Conservation (phyloP, 176 grass and related monocot species). For the Phragmites australis region DNA sequence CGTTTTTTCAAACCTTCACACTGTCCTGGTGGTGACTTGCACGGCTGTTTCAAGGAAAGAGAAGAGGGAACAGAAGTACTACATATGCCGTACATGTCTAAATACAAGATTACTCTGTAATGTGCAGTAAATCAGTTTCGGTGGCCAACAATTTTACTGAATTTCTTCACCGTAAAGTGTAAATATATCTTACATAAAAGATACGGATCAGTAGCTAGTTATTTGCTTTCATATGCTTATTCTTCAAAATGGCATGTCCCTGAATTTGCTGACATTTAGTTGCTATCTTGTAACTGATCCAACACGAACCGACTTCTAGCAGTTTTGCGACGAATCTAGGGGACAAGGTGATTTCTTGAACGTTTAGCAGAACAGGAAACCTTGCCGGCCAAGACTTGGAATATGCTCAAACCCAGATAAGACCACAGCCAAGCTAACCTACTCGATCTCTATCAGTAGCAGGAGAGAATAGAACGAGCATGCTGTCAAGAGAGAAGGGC, state of each 20-base stretch:
- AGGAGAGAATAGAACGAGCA: background rate
- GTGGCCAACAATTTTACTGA: too few relatives aligned
- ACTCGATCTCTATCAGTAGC: background rate
- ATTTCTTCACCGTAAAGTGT: too few relatives aligned
- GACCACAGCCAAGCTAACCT: background rate
- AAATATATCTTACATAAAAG: too few relatives aligned
- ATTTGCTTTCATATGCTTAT: too few relatives aligned
- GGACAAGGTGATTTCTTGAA: background rate
- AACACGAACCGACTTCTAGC: background rate
- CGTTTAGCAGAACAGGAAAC: background rate
- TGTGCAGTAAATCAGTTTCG: too few relatives aligned
- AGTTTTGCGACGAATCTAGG: background rate
- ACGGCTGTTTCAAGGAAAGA: background rate
- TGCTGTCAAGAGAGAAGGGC: background rate
- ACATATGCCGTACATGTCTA: too few relatives aligned
- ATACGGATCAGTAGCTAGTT: too few relatives aligned
- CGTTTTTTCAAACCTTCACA: conserved; percentile 22
- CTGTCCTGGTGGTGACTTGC: background rate
- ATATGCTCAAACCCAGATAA: conserved; percentile 14
- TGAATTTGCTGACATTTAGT: background rate
- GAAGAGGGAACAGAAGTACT: background rate
- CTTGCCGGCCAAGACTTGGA: conserved; percentile 43
- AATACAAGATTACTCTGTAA: too few relatives aligned
- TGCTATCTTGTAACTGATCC: background rate
- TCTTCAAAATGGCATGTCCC: background rate